Conservation (phyloP, 2,329 filamentous ascomycete species). For the Fusarium circinatum region DNA sequence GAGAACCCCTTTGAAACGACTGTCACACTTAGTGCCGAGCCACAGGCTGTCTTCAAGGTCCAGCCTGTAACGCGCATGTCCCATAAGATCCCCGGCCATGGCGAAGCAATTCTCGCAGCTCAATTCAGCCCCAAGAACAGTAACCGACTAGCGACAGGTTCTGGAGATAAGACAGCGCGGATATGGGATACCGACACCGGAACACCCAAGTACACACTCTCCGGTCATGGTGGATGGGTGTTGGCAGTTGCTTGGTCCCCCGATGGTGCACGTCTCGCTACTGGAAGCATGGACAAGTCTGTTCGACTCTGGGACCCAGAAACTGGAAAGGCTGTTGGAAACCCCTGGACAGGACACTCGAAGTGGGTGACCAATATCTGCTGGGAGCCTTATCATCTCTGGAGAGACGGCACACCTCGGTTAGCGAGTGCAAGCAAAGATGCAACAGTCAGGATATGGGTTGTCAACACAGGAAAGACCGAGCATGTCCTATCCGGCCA, state of each 20-base stretch:
- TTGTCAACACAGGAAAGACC: slow-evolving; percentile 78
- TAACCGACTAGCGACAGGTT: slow-evolving; percentile 83
- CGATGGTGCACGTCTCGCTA: slow-evolving; percentile 83
- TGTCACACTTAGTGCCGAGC: slow-evolving; percentile 69
- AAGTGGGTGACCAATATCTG: slow-evolving; percentile 90
- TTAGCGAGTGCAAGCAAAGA: slow-evolving; percentile 92
- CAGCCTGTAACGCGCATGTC: slow-evolving; percentile 92
- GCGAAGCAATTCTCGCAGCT: slow-evolving; percentile 86
- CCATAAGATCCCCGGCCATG: slow-evolving; percentile 88
- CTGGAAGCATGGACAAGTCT: slow-evolving; percentile 91
- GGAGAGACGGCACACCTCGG: slow-evolving; percentile 76
- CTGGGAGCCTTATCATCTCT: slow-evolving; percentile 94
- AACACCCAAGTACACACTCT: slow-evolving; percentile 85
- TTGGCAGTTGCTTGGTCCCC: slow-evolving; percentile 88
- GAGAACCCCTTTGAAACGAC: slow-evolving; percentile 67
- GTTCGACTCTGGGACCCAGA: slow-evolving; percentile 90
- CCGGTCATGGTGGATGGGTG: slow-evolving; percentile 89
- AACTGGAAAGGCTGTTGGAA: slow-evolving; percentile 78
- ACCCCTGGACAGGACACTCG: slow-evolving; percentile 80
- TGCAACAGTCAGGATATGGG: slow-evolving; percentile 87
- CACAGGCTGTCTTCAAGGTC: slow-evolving; percentile 93
- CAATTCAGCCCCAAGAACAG: slow-evolving; percentile 86
- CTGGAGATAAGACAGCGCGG: slow-evolving; percentile 88
- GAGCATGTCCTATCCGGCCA: slow-evolving; percentile 89
- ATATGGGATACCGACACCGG: slow-evolving; percentile 97